phyloP scores from a whole-genome alignment of 1,284 basidiomycete species.

The Schizophyllum amplum region DNA sequence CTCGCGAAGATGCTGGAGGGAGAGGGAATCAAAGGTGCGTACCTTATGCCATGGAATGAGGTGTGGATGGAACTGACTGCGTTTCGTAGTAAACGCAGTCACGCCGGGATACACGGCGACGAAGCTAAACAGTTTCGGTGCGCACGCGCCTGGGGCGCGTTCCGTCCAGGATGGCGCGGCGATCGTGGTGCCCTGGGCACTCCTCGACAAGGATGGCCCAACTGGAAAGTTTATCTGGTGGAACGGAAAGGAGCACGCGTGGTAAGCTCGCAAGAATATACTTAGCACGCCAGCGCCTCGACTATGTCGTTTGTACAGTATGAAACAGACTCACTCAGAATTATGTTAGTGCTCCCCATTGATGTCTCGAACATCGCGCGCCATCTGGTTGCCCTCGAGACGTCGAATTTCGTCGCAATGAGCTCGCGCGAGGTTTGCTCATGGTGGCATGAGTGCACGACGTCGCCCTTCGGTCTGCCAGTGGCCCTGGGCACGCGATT shows the following conservation, averaged over 20 bases:
- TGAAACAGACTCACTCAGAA: no score
- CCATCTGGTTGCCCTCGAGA: no score
- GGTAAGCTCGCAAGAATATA: no score
- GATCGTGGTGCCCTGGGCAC: constrained; percentile 26
- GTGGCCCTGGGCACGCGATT: no score
- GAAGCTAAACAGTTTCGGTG: constrained; percentile 28
- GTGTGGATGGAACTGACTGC: constrained; percentile 5
- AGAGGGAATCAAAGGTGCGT: constrained; percentile 11
- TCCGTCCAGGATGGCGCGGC: constrained; percentile 26
- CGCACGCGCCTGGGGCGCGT: constrained; percentile 23
- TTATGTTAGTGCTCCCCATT: no score
- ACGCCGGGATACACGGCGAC: constrained; percentile 36
- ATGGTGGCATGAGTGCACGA: neutral
- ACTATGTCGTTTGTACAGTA: no score
- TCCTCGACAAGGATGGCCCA: constrained; percentile 30
- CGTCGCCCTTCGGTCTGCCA: no score
- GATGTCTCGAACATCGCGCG: no score
- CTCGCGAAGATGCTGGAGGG: constrained; percentile 11
- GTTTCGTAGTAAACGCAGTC: constrained; percentile 24
- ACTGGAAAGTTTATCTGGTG: constrained; percentile 21
- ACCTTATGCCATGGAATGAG: neutral
- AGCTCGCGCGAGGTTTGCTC: neutral
- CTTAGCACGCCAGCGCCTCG: no score
- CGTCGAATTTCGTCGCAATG: neutral
- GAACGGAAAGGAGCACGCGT: neutral